Evolutionary conservation across 2,329 filamentous ascomycete genomes (phyloP), one percentile per base, ranked within the genome.

Genomic region (Myriosclerotinia duriaeana): DNA sequence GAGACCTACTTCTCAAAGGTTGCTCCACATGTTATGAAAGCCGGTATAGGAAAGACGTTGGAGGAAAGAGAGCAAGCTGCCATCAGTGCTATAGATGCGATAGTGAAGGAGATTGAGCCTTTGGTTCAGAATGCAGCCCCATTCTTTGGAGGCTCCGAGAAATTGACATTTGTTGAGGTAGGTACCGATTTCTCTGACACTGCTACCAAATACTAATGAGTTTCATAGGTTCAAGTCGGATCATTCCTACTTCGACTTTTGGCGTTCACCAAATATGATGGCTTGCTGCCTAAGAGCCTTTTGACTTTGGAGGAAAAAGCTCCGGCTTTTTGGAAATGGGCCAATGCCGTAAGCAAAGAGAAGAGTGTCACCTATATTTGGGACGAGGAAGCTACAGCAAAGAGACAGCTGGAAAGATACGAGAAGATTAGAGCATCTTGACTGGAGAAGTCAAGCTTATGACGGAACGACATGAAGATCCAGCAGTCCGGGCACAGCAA

Each of bases 111-210:
- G 73, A 79, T 95, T 65, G 91, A 93, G 78, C 90, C 90, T 1
- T 78, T 92, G 48, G 79, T 96, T 36, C 74, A 76, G 3, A 79
- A 82, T 64, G 82, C 82, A 0, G 78, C 75, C 2, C 87, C 87
- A 0, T 91, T 87, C 76, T 90, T 89, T 74, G 85, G 84, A 2
- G 88, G 88, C 0, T 85, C 83, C 62, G 79, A 84, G 26, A 85
- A 79, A 74, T 74, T 93, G 52, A 94, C 90, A 0, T 77, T 93
- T 46, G 91, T 88, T 14, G 92, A 95, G 84, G 90, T 91, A 78
- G 68, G 78, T 69, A 15, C 36, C 14, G 26, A 42, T 42, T 34
- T 20, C 36, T 22, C 12, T 44, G 26, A 22, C 11, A 20, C 34
- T 22, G 11, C 11, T 22, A 38, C 64, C 46, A 34, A 20, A 72